Base-by-base conservation (phyloP, 176 grass and related monocot species). In the Olyra latifolia region DNA sequence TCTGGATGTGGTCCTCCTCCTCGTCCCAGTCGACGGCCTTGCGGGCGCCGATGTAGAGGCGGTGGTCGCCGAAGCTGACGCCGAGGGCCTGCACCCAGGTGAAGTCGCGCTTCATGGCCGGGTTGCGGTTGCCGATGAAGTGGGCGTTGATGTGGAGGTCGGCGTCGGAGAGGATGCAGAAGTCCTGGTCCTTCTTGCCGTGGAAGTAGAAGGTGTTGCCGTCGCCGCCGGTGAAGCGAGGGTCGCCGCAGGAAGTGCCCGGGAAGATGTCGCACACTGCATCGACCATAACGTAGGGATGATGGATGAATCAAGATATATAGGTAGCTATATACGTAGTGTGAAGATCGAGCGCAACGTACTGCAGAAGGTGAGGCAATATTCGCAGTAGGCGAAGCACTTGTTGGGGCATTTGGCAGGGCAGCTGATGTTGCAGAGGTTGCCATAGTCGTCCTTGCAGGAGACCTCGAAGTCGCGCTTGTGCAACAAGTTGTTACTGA, bases 131-230 rank as follows among this genome's bases (percentile, higher is more conserved):
- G 39, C 92, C 92, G 71, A 91, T 89, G 83, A 94, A 91, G 83
- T 89, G 92, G 0, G 83, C 86, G 75, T 94, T 94, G 79, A 94
- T 94, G 82, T 94, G 92, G 20, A 94, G 71, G 80, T 84, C 28
- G 10, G 54, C 3, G 66, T 94, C 89, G 23, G 92, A 76, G 23
- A 91, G 9, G 63, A 94, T 54, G 79, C 92, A 94, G 76, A 87
- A 94, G 22, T 91, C 55, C 1, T 45, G 29, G 17, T 87, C 80
- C 71, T 79, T 91, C 8, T 76, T 84, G 15, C 92, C 92, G 14
- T 94, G 92, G 92, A 94, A 94, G 89, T 94, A 94, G 89, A 91
- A 94, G 75, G 72, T 86, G 65, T 94, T 94, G 32, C 89, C 92
- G 32, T 94, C 89, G 7, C 80, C 92, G 43, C 92, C 89, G 13